Percentiles rank a stretch among this genome's conserved stretches.
phyloP scores from a whole-genome alignment of 495 filamentous ascomycete species.

The Penicillium antarcticum region DNA sequence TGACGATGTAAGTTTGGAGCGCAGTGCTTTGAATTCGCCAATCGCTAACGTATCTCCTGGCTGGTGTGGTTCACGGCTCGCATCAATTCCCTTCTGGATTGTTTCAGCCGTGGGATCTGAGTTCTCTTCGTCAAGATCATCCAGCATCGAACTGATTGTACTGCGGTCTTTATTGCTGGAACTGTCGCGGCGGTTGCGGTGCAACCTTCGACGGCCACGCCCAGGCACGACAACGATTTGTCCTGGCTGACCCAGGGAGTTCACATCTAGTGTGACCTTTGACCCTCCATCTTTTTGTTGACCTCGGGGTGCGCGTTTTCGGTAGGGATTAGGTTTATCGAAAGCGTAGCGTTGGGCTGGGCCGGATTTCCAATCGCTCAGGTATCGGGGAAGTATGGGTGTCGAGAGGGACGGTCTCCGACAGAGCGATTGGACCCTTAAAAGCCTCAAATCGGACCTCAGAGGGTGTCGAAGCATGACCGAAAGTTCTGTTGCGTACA shows the following conservation, averaged over 20 bases:
- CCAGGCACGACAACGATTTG: conserved; percentile 38
- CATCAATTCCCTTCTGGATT: conserved; percentile 24
- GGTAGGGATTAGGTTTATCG: background rate
- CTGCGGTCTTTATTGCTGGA: conserved; percentile 1
- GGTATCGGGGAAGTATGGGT: conserved; percentile 18
- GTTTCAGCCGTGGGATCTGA: background rate
- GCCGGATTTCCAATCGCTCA: conserved; percentile 14
- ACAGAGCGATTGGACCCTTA: conserved; percentile 8
- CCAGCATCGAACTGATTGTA: conserved; percentile 25
- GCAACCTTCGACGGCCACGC: conserved; percentile 8
- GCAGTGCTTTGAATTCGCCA: conserved; percentile 27
- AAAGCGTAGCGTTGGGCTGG: background rate
- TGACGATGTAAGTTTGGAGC: conserved; percentile 23
- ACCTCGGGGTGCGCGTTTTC: background rate
- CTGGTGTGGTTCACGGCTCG: conserved; percentile 12
- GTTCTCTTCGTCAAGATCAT: conserved; percentile 25
- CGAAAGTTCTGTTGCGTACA: conserved; percentile 1
- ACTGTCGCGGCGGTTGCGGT: conserved; percentile 2
- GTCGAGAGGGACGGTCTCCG: conserved; percentile 6
- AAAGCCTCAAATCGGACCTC: conserved; percentile 11
- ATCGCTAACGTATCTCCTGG: conserved; percentile 20
- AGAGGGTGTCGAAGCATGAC: conserved; percentile 26
- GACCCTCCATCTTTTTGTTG: background rate
- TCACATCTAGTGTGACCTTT: conserved; percentile 23
- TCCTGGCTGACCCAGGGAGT: conserved; percentile 38